A percentile compares a stretch with the other conserved stretches of the same genome.
Evolutionary conservation across 495 filamentous ascomycete species (phyloP).

Genomic region (Xylaria nigripes): DNA sequence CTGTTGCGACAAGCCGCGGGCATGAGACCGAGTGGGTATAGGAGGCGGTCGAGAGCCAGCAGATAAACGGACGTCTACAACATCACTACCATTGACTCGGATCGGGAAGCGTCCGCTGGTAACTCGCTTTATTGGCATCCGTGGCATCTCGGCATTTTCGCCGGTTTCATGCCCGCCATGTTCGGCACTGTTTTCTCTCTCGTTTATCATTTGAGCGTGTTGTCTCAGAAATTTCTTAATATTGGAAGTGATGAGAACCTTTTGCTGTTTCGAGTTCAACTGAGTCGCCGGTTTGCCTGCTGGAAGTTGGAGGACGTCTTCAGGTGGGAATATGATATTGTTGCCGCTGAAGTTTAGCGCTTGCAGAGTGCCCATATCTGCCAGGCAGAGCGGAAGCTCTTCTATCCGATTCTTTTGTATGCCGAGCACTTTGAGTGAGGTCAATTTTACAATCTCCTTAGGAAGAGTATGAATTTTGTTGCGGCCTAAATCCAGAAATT

Average conservation of each 20-base stretch:
- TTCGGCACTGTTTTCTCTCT: conserved; percentile 49
- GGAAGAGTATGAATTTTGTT: conserved; percentile 76
- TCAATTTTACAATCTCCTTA: conserved; percentile 68
- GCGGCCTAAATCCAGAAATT: conserved; percentile 84
- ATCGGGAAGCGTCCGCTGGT: conserved; percentile 77
- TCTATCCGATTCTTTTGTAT: conserved; percentile 80
- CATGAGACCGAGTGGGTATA: conserved; percentile 68
- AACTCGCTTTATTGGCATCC: conserved; percentile 60
- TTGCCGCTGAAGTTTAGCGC: conserved; percentile 85
- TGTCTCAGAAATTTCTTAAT: conserved; percentile 73
- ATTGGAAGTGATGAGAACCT: conserved; percentile 53
- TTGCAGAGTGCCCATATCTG: conserved; percentile 80
- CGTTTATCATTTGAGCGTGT: conserved; percentile 34
- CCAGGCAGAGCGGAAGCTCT: conserved; percentile 70
- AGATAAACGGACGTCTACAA: conserved; percentile 55
- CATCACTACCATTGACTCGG: conserved; percentile 56
- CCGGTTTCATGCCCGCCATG: conserved; percentile 56
- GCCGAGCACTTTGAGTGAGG: conserved; percentile 66
- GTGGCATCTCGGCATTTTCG: conserved; percentile 63
- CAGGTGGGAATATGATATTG: conserved; percentile 62
- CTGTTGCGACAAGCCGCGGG: conserved; percentile 68
- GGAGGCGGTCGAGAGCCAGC: conserved; percentile 58
- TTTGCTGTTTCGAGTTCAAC: conserved; percentile 37
- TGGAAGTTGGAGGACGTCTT: conserved; percentile 46
- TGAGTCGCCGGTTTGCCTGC: conserved; percentile 38